phyloP scores from a whole-genome alignment of 306 rosid genomes.

The Lithocarpus polystachyus region DNA sequence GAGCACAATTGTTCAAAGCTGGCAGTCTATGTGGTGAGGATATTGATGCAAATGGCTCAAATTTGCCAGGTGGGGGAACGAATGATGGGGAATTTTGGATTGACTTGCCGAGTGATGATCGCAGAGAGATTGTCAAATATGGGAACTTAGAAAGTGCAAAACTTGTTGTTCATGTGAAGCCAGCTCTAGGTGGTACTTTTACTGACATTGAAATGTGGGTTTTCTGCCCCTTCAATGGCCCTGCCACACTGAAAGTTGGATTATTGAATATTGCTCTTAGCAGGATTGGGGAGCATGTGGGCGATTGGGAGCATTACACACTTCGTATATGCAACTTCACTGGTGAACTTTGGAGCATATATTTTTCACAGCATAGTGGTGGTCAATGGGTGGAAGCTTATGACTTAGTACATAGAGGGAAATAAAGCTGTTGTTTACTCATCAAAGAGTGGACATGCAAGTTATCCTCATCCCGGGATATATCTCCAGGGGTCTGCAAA shows the following conservation, averaged over 20 bases:
- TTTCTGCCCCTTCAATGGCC: slow-evolving; percentile 92
- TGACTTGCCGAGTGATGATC: slow-evolving; percentile 64
- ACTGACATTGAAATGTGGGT: slow-evolving; percentile 93
- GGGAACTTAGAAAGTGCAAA: slow-evolving; percentile 73
- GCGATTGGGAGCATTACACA: slow-evolving; percentile 93
- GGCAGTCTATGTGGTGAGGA: slow-evolving; percentile 47
- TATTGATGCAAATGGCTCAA: slow-evolving; percentile 61
- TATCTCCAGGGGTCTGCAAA: slow-evolving; percentile 52
- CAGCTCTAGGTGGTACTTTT: slow-evolving; percentile 82
- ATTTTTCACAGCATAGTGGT: slow-evolving; percentile 57
- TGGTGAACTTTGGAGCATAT: slow-evolving; percentile 50
- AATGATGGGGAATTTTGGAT: slow-evolving; percentile 78
- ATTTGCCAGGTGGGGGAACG: slow-evolving; percentile 68
- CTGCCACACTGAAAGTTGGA: slow-evolving; percentile 75
- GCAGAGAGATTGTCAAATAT: slow-evolving; percentile 42
- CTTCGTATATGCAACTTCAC: slow-evolving; percentile 56
- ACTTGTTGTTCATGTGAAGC: slow-evolving; percentile 81
- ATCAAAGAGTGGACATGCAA: slow-evolving; percentile 50
- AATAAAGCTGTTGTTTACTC: slow-evolving; percentile 51
- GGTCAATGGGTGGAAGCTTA: slow-evolving; percentile 58
- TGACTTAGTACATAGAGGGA: slow-evolving; percentile 41
- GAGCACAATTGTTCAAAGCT: slow-evolving; percentile 53
- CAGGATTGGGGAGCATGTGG: slow-evolving; percentile 68
- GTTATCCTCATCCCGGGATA: slow-evolving; percentile 50
- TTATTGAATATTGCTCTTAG: slow-evolving; percentile 39